Percentiles rank a stretch among this genome's conserved stretches.
These are phyloP conservation scores for Papiliotrema laurentii DNA, from an alignment of 1,284 basidiomycete genomes.

Conservation along the genomic window DNA sequence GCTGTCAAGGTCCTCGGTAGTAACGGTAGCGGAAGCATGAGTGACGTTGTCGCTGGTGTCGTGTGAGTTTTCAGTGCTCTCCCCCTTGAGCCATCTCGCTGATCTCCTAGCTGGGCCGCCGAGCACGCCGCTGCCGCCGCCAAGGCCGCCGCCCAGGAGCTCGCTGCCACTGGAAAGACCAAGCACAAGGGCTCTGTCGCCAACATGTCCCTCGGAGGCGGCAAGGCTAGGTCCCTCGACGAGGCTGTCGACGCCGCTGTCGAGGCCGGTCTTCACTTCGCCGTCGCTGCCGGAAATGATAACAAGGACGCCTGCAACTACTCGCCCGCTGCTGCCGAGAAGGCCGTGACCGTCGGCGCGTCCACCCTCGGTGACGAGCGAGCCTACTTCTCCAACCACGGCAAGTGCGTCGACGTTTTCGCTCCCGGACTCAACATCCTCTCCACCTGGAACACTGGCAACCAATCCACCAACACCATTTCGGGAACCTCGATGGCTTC, in stretches of 20 bases:
- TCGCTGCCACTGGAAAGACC: slow-evolving; percentile 62
- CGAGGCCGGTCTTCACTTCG: slow-evolving; percentile 81
- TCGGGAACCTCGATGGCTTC: slow-evolving; percentile 58
- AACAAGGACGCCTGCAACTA: slow-evolving; percentile 64
- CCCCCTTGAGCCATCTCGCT: not conserved
- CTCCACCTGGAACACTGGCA: slow-evolving; percentile 67
- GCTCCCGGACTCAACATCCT: slow-evolving; percentile 76
- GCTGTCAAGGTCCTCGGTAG: slow-evolving; percentile 97
- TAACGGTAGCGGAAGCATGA: slow-evolving; percentile 92
- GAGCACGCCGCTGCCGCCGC: slow-evolving; percentile 57
- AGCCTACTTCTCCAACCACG: slow-evolving; percentile 83
- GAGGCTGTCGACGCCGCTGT: slow-evolving; percentile 82
- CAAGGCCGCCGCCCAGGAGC: slow-evolving; percentile 59
- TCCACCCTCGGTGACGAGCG: slow-evolving; percentile 74
- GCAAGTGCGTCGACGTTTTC: slow-evolving; percentile 75
- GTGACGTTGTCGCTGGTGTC: slow-evolving; percentile 86
- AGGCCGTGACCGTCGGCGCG: slow-evolving; percentile 81
- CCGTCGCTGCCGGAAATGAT: slow-evolving; percentile 82
- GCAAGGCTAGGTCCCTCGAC: slow-evolving; percentile 85
- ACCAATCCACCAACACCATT: slow-evolving; percentile 61
- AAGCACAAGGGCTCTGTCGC: slow-evolving; percentile 91
- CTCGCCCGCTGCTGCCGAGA: slow-evolving; percentile 70
- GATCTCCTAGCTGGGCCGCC: slow-evolving; percentile 62
- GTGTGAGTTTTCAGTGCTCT: slow-evolving; percentile 24
- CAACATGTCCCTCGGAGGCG: slow-evolving; percentile 97